phyloP scores from a whole-genome alignment of 73 alveolate species.

The Uronychia setigera region DNA sequence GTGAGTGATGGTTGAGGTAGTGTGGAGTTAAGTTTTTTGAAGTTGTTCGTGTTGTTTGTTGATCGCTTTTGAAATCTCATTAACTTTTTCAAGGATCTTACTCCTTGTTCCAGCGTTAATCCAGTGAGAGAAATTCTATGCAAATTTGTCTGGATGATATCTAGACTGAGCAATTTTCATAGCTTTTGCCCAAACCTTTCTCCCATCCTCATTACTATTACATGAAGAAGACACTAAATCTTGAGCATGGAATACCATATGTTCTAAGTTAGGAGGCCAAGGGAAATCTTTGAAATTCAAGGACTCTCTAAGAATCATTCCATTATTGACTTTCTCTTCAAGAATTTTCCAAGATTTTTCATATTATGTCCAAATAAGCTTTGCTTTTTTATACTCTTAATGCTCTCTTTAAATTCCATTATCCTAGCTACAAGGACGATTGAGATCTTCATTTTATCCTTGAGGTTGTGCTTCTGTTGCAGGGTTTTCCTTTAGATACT shows the following conservation, averaged over 20 bases:
- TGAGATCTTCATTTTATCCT: background rate
- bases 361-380: background rate
- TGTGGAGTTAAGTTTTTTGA: too few species aligned
- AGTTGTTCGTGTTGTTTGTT: too few species aligned
- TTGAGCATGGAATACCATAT: background rate
- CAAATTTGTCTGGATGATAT: background rate
- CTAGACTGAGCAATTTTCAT: background rate
- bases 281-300: background rate
- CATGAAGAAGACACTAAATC: background rate
- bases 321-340: background rate
- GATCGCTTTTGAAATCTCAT: too few species aligned
- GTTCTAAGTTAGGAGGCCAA: background rate
- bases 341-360: background rate
- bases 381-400: background rate
- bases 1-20: too few species aligned
- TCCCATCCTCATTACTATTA: background rate
- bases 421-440: background rate
- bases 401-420: background rate
- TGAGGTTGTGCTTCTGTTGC: background rate
- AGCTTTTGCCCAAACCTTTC: background rate
- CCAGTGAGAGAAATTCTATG: background rate
- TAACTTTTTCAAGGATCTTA: background rate
- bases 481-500: background rate
- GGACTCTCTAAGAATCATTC: background rate
- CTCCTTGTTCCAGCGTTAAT: background rate